Evolutionary conservation across 2,329 filamentous ascomycete species (phyloP), one percentile per base, ranked within the genome.

Genomic region (Apiospora arundinis): DNA sequence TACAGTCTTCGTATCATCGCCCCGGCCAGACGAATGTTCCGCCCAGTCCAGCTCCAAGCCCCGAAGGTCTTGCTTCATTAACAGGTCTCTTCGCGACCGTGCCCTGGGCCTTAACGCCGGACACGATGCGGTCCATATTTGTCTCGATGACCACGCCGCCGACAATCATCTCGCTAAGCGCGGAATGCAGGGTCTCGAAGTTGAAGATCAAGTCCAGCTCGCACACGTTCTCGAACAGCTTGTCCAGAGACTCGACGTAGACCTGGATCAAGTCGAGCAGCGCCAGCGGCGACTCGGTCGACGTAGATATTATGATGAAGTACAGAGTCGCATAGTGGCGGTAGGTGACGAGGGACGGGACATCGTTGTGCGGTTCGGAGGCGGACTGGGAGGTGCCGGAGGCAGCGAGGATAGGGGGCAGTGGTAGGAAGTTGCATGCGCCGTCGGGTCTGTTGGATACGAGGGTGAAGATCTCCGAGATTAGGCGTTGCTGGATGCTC

Each of bases 121-220:
- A 89, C 5, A 98, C 93, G 70, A 98, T 96, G 81, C 92, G 92
- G 71, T 97, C 95, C 73, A 97, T 83, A 77, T 92, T 94, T 44
- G 95, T 98, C 85, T 98, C 95, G 32, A 98, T 91, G 21, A 98
- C 95, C 18, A 98, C 94, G 0, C 95, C 95, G 18, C 95, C 95
- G 21, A 97, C 93, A 71, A 98, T 93, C 94, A 98, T 97, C 86
- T 98, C 95, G 71, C 91, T 92, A 12, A 98, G 85, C 21, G 95
- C 91, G 11, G 95, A 93, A 85, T 99, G 96, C 78, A 99, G 87
- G 21, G 95, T 97, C 87, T 99, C 96, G 77, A 97, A 99, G 81
- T 98, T 98, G 86, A 99, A 99, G 81, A 99, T 99, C 76, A 99
- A 88, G 82, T 99, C 95, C 70, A 99, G 87, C 85, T 99, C 96